Evolutionary conservation across 2,329 filamentous ascomycete genomes (phyloP).

Genomic region (Pseudocercospora ulei): DNA sequence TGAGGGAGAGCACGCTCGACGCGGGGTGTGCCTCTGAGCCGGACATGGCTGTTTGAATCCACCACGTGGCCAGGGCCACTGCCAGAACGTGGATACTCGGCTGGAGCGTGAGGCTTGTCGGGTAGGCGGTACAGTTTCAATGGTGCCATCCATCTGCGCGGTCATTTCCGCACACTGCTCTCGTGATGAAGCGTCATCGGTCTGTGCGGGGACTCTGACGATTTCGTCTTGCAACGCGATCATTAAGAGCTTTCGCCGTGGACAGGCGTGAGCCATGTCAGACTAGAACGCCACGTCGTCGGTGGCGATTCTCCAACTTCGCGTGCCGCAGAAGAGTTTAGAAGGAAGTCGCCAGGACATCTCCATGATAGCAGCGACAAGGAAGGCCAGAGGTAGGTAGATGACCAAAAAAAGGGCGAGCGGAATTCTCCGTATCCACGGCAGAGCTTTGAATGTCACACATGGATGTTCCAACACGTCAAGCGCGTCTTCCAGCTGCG

Average conservation of each 20-base stretch:
- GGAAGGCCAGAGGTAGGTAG: slow-evolving; percentile 14
- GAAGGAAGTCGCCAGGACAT: slow-evolving; percentile 17
- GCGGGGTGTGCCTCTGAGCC: no score
- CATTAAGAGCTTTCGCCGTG: slow-evolving; percentile 14
- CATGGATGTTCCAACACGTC: slow-evolving; percentile 17
- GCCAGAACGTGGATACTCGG: background rate
- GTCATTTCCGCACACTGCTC: slow-evolving; percentile 10
- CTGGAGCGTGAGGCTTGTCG: background rate
- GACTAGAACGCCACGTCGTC: slow-evolving; percentile 13
- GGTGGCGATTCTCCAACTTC: slow-evolving; percentile 6
- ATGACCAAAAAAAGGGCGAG: slow-evolving; percentile 16
- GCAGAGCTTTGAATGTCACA: slow-evolving; percentile 10
- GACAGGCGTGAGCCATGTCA: slow-evolving; percentile 12
- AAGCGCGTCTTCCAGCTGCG: slow-evolving; percentile 16
- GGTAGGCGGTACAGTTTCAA: slow-evolving; percentile 1
- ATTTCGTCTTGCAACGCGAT: slow-evolving; percentile 17
- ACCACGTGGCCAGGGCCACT: background rate
- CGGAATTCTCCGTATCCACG: slow-evolving; percentile 9
- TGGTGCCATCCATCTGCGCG: slow-evolving; percentile 9
- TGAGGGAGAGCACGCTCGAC: no score
- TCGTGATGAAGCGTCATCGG: slow-evolving; percentile 14
- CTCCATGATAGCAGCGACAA: slow-evolving; percentile 13
- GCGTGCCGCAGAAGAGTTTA: slow-evolving; percentile 8
- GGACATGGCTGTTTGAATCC: no score
- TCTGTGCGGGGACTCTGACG: slow-evolving; percentile 2